Evolutionary conservation across 805 yeast genomes (phyloP), one percentile per base, ranked within the genome.

Genomic region (Ogataea chonburiensis): DNA sequence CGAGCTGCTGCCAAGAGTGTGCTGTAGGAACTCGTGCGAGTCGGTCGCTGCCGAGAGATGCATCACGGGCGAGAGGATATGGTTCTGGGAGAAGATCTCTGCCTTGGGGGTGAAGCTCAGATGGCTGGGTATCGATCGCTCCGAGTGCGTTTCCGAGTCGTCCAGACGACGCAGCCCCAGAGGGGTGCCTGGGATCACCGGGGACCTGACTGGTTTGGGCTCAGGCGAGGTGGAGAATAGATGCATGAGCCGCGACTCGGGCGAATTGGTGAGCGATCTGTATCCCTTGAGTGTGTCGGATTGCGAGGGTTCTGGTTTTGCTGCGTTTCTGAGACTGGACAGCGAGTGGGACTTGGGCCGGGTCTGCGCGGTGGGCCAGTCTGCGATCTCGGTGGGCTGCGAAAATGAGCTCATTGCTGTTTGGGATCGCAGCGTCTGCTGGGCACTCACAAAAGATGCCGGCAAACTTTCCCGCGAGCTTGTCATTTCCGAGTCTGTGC

Each of bases 11-110:
- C 52, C 49, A 8, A 49, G 26, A 2, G 46, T 35, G 5, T 25
- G 31, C 21, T 38, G 39, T 17, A 49, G 26, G 15, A 45, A 46
- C 17, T 45, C 46, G 24, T 45, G 50, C 7, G 53, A 49, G 31
- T 40, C 45, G 5, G 35, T 29, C 3, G 41, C 41, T 15, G 40
- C 41, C 6, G 37, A 12, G 10, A 45, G 35, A 31, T 33, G 45
- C 31, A 42, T 21, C 21, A 42, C 34, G n/a, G 49, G 46, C 3
- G 49, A 45, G 5, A 40, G 16, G 16, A 45, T 37, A 14, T 37
- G 33, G n/a, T 37, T 39, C 25, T 34, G 38, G 5, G 31, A 30
- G 22, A 40, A 28, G 9, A 29, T 15, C 19, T 41, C 49, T 9
- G 38, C 28, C 25, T 37, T 45, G 12, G 42, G 39, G 4, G 38